Base-by-base conservation (phyloP, 192 early-diverging fungal genomes). In the Paraglomus brasilianum region DNA sequence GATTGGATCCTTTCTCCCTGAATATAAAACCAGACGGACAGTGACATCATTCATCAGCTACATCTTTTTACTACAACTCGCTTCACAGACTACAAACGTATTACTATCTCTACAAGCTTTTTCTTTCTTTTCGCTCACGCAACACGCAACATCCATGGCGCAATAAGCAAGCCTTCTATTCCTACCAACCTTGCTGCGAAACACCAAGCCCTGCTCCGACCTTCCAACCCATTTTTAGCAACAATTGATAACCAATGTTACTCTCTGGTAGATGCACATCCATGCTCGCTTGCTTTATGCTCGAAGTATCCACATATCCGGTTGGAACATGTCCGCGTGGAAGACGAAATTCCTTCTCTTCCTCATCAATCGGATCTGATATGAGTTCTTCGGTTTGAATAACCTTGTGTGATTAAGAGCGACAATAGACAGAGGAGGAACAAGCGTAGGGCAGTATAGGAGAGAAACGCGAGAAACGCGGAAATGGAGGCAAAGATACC, bases 161-260 rank as follows among this genome's bases (percentile, higher is more conserved):
- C n/a, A n/a, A n/a, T n/a, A n/a, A n/a, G n/a, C n/a, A n/a, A n/a
- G 48, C 48, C n/a, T 49, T 49, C 13, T 49, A n/a, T 49, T n/a
- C n/a, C 13, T n/a, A 49, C 40, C 39, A 74, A 87, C 88, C 88
- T 74, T 86, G 79, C 15, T 77, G 77, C 14, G 61, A 48, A 15
- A 56, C 60, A 24, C 90, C 90, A 3, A 92, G 71, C 36, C 89
- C 89, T 44, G 69, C 76, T 7, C 88, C 88, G 17, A 71, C 76
- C 58, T 70, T 76, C 90, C 90, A 92, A 0, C 90, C 90, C 84
- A 92, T 87, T 68, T 88, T 87, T 50, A 82, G 72, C 19, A 91
- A 66, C n/a, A 92, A 72, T 42, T 77, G 55, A 70, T 84, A 92
- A 5, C 91, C 91, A 5, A 82, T 65, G 69, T 92, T 92, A 40